Percentiles rank a stretch among this genome's conserved stretches.
Evolutionary conservation across 495 filamentous ascomycete species (phyloP).

Genomic region (Apiosordaria backusii): DNA sequence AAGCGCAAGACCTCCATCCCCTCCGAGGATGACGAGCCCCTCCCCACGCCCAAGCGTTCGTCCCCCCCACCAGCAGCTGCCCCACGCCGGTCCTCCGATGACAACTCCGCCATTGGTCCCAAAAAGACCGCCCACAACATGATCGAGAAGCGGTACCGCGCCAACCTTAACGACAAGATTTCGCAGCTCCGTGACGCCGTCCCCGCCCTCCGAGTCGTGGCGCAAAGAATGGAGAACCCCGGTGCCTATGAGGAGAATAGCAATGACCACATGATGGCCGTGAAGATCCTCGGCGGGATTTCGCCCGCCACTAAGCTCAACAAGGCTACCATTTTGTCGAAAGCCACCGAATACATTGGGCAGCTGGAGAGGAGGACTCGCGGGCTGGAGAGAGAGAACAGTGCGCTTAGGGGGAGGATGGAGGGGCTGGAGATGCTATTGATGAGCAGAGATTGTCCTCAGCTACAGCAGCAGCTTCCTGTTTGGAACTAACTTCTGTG

Average conservation of each 20-base stretch:
- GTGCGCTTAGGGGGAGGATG: conserved; percentile 60
- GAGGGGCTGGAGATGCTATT: conserved; percentile 58
- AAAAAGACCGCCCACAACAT: conserved; percentile 46
- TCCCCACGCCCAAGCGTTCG: conserved; percentile 6
- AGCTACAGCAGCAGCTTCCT: neutral
- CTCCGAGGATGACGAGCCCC: conserved; percentile 18
- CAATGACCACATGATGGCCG: conserved; percentile 21
- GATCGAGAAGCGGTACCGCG: conserved; percentile 50
- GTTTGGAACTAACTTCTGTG: neutral
- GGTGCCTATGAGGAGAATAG: conserved; percentile 6
- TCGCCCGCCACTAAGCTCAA: conserved; percentile 27
- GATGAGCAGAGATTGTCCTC: conserved; percentile 15
- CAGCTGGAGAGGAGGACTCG: conserved; percentile 76
- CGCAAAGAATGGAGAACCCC: conserved; percentile 20
- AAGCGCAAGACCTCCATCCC: conserved; percentile 32
- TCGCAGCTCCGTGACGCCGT: conserved; percentile 45
- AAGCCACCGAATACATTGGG: conserved; percentile 86
- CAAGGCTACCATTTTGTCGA: conserved; percentile 71
- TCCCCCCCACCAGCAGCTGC: conserved; percentile 13
- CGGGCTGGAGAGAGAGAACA: conserved; percentile 69
- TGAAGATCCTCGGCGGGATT: conserved; percentile 11
- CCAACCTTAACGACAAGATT: conserved; percentile 51
- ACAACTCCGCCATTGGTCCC: conserved; percentile 11
- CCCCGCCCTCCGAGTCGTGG: conserved; percentile 39
- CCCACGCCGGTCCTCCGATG: conserved; percentile 1